Conservation (phyloP, 768 basidiomycete genomes). For the Pisolithus microcarpus region DNA sequence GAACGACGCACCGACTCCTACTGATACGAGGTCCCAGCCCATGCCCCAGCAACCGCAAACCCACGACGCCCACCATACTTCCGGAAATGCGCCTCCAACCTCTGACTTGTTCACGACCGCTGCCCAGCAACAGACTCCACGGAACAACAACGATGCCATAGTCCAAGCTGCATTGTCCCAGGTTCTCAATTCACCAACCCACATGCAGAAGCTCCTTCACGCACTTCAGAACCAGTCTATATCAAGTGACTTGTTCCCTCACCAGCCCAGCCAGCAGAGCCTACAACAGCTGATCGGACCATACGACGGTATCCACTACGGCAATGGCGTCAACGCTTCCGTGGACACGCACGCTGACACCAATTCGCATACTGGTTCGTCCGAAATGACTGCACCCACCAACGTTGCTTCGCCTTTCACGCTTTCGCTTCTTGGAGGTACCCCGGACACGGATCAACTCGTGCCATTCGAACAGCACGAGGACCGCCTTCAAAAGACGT, state of each 20-base stretch:
- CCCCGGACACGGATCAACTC: slow-evolving; percentile 27
- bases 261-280: slow-evolving; percentile 8
- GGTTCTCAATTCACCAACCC: slow-evolving; percentile 41
- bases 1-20: slow-evolving; percentile 6
- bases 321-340: slow-evolving; percentile 1
- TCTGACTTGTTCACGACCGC: slow-evolving; percentile 2
- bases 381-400: slow-evolving; percentile 11
- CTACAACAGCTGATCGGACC: slow-evolving; percentile 23
- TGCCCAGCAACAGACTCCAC: slow-evolving; percentile 3
- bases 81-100: slow-evolving; percentile 7
- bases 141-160: slow-evolving; percentile 35
- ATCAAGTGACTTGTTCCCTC: slow-evolving; percentile 16
- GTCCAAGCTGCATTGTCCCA: slow-evolving; percentile 47
- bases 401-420: slow-evolving; percentile 19
- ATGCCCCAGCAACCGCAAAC: slow-evolving; percentile 2
- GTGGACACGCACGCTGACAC: slow-evolving; percentile 2
- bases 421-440: slow-evolving; percentile 17
- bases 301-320: slow-evolving; percentile 13
- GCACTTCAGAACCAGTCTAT: slow-evolving; percentile 30
- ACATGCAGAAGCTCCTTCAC: slow-evolving; percentile 52
- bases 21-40: slow-evolving; percentile 9
- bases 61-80: slow-evolving; percentile 10
- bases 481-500: slow-evolving; percentile 45
- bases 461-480: slow-evolving; percentile 30
- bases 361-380: slow-evolving; percentile 11